phyloP scores from a whole-genome alignment of 75 land plant species.

The Pinus taeda region DNA sequence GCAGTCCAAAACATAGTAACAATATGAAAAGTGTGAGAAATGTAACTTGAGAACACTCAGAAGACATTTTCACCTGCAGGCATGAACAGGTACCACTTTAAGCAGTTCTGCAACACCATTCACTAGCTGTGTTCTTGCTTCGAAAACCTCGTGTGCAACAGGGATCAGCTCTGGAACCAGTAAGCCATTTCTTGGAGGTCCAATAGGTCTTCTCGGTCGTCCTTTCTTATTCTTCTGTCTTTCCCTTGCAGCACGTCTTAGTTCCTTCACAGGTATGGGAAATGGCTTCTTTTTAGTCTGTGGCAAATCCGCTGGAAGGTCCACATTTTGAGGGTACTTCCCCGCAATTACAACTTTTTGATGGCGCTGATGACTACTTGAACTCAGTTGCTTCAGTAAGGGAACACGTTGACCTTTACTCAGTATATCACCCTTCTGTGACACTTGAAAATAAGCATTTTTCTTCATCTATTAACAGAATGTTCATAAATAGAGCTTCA shows the following conservation, averaged over 20 bases:
- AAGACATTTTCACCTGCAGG: constrained; percentile 70
- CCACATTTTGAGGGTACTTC: constrained; percentile 72
- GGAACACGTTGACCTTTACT: too few species aligned
- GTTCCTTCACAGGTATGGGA: constrained; percentile 60
- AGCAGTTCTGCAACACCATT: constrained; percentile 64
- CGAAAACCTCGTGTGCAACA: constrained; percentile 61
- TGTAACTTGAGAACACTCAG: constrained; percentile 3
- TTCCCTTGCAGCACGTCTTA: constrained; percentile 60
- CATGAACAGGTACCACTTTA: constrained; percentile 68
- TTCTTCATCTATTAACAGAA: too few species aligned
- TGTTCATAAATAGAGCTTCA: too few species aligned
- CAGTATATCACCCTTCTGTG: too few species aligned
- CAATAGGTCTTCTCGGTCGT: constrained; percentile 28
- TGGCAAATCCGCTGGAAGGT: constrained; percentile 58
- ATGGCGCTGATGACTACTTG: neutral
- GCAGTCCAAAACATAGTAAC: neutral
- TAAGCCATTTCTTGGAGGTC: constrained; percentile 85
- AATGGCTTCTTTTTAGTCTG: constrained; percentile 84
- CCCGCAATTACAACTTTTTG: constrained; percentile 18
- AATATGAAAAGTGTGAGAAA: neutral
- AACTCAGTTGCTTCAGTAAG: too few species aligned
- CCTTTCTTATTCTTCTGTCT: constrained; percentile 38
- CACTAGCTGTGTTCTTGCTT: constrained; percentile 54
- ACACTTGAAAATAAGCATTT: too few species aligned
- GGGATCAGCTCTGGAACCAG: constrained; percentile 70